A percentile compares a stretch with the other conserved stretches of the same genome.
Evolutionary conservation across 495 filamentous ascomycete genomes (phyloP).

Genomic region (Xylaria flabelliformis): DNA sequence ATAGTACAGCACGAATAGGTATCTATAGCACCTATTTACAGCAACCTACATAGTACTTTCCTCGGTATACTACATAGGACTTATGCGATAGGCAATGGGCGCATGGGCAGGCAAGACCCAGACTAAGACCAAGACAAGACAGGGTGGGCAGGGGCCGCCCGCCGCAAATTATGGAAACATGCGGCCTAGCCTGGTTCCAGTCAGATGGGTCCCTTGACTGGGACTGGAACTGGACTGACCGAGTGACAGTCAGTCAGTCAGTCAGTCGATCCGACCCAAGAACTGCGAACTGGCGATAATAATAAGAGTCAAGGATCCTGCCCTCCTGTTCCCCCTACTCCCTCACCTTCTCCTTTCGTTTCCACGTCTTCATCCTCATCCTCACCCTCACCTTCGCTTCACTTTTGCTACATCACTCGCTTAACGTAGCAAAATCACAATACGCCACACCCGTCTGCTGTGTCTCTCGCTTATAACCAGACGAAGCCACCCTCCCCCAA

Average conservation of each 20-base stretch:
- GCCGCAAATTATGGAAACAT: conserved; percentile 12
- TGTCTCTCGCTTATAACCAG: conserved; percentile 24
- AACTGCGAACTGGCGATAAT: neutral
- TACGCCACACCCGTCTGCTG: conserved; percentile 15
- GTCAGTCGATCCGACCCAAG: neutral
- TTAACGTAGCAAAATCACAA: conserved; percentile 26
- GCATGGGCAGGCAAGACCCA: neutral
- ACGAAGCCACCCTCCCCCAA: neutral
- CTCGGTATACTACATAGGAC: neutral
- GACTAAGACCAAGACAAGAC: neutral
- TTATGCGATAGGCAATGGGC: too few species aligned
- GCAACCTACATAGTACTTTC: too few species aligned
- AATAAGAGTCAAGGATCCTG: conserved; percentile 23
- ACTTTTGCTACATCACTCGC: conserved; percentile 27
- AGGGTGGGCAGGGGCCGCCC: neutral
- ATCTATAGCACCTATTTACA: neutral
- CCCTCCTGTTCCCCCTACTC: neutral
- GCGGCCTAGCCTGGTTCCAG: conserved; percentile 12
- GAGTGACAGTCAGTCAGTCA: too few species aligned
- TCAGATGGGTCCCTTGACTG: conserved; percentile 2
- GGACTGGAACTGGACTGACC: too few species aligned
- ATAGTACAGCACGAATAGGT: neutral
- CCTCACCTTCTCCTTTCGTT: conserved; percentile 9
- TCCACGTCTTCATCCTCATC: neutral
- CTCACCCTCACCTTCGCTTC: neutral